Evolutionary conservation across 495 filamentous ascomycete species (phyloP), one percentile per base, ranked within the genome.

Genomic region (Tuber umbilicatum): DNA sequence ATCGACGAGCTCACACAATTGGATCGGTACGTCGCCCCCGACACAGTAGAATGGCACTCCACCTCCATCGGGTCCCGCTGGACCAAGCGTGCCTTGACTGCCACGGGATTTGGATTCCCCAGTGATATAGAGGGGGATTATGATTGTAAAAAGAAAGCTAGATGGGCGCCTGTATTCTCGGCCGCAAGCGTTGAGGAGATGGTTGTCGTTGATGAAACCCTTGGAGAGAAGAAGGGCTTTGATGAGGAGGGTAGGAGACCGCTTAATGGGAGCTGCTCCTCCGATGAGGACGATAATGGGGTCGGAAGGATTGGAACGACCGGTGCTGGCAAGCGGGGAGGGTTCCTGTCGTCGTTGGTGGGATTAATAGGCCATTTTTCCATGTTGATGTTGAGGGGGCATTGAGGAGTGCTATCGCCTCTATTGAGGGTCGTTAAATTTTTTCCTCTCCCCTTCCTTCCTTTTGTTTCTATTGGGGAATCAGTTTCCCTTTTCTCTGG

Each of bases 1-100:
- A 97, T 99, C 83, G 96, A 98, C 79, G 93, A 98, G 5, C 94
- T 96, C 83, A 99, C 97, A 84, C 96, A 98, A 82, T 89, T 99
- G 38, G 95, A 98, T 83, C 87, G 90, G n/a, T 97, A 97, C 82
- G 88, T 93, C n/a, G 84, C 90, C 0, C 95, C 95, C 0, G 91
- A 93, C 17, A 86, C 88, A 9, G 94, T 99, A 12, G 93, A 99
- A 81, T 98, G 95, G 94, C 95, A 99, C 83, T 91, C 98, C 76
- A 92, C 94, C 21, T 91, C 91, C 84, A 92, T 99, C 86, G 94
- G 90, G 86, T 98, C 97, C 86, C 90, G 94, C 74, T 99, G 95
- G 96, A 94, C 95, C 43, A 99, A 98, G 85, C 92, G 96, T 23
- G 95, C 92, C 21, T 91, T 99, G 38, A 91, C 90, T n/a, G 88